Base-by-base conservation (phyloP, 148 eudicot genomes). In the Chenopodium suecicum region DNA sequence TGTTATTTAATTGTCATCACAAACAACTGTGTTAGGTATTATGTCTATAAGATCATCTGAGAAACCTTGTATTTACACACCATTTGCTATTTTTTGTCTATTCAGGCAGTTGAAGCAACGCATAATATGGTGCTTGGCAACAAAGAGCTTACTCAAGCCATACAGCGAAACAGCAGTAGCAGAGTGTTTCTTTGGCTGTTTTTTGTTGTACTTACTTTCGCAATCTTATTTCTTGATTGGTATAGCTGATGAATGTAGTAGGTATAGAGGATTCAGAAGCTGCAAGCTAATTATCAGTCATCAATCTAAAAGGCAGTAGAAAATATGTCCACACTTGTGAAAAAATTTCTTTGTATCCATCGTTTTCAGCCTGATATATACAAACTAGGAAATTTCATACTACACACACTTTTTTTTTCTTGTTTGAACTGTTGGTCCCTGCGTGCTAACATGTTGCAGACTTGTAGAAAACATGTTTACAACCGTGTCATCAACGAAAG, bases 151-250 rank as follows among this genome's bases (percentile, higher is more conserved):
- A 80, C 90, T 2, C 93, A 94, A 79, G 99, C 99, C 81, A 90
- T 96, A 79, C 94, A 91, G 60, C 86, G 97, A 81, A 96, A 90
- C 84, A 91, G 94, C 87, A 87, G 97, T 85, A 96, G 98, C 90
- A 92, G 95, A 84, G 94, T 97, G 1, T 96, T 96, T 83, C 95
- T 96, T 75, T 29, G 91, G 87, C 90, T 94, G 41, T 96, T 94
- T 83, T 86, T 94, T 5, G 82, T 91, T 85, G 98, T 95, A 60
- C 91, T 93, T 77, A 91, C 97, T 41, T 91, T 95, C 80, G 84
- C 98, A 7, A 75, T 95, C 84, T 88, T 95, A 70, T 95, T 92
- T 83, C 93, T 95, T 76, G 98, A 95, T 86, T 93, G 99, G 98
- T 95, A 95, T 67, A 95, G 81, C 78, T 95, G 81, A 91, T 56